These are phyloP conservation scores for Annulohypoxylon maeteangense DNA, from an alignment of 495 filamentous ascomycete species.

Conservation along the genomic window DNA sequence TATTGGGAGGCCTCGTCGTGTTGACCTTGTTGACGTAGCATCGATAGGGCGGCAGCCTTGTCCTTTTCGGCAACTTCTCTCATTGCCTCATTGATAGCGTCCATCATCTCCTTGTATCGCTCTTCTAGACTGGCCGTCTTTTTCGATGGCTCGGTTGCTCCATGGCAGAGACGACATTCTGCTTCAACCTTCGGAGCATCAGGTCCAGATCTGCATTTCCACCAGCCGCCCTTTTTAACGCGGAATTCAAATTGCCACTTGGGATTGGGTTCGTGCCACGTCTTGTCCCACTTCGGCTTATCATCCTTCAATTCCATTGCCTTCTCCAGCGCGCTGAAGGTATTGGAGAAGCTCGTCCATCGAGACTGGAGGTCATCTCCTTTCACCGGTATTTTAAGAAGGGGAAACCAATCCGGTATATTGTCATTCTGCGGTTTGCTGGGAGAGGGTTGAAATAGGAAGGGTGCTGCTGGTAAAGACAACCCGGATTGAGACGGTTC, in stretches of 20 bases:
- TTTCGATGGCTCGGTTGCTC: not conserved
- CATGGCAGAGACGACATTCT: constrained; percentile 35
- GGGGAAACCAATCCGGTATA: constrained; percentile 50
- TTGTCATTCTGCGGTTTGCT: not conserved
- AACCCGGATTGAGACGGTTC: not conserved
- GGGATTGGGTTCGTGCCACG: constrained; percentile 48
- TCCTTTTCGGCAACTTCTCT: constrained; percentile 15
- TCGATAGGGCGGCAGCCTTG: constrained; percentile 1
- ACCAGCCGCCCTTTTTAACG: constrained; percentile 51
- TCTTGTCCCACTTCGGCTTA: constrained; percentile 42
- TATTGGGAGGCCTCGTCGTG: not conserved
- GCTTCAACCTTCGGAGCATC: constrained; percentile 48
- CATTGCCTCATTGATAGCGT: constrained; percentile 28
- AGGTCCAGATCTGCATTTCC: constrained; percentile 52
- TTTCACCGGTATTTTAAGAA: constrained; percentile 31
- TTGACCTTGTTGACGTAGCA: not conserved
- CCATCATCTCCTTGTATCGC: not conserved
- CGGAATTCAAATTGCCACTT: constrained; percentile 42
- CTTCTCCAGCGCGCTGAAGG: constrained; percentile 16
- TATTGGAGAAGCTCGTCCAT: constrained; percentile 28
- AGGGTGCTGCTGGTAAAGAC: not conserved
- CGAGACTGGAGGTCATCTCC: not conserved
- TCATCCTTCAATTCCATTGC: constrained; percentile 7
- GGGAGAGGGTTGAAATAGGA: not conserved
- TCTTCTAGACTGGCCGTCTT: not conserved